A percentile compares a stretch with the other conserved stretches of the same genome.
These are phyloP conservation scores for Rubia occidens DNA, from an alignment of 305 asterid species.

Conservation along the genomic window DNA sequence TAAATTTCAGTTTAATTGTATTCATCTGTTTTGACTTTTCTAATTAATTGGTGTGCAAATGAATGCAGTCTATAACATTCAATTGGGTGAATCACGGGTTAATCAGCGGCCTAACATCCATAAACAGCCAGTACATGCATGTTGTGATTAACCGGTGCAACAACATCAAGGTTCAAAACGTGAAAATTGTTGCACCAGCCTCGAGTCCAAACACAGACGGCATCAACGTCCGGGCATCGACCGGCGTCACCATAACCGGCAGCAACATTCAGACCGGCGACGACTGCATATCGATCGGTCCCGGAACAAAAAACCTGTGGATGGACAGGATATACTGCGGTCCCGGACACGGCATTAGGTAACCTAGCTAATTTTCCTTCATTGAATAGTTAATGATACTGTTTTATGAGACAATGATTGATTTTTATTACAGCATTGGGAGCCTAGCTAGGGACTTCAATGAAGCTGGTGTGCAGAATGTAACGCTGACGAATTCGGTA, in stretches of 20 bases:
- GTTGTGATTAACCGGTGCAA: slow-evolving; percentile 19
- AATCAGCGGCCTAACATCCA: too few species aligned
- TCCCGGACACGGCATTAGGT: slow-evolving; percentile 63
- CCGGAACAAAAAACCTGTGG: slow-evolving; percentile 44
- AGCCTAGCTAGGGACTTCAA: too few species aligned
- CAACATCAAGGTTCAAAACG: slow-evolving; percentile 34
- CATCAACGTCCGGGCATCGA: slow-evolving; percentile 38
- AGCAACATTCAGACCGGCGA: slow-evolving; percentile 36
- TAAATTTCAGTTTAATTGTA: too few species aligned
- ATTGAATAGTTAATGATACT: too few species aligned
- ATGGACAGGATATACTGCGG: slow-evolving; percentile 43
- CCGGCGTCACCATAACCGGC: slow-evolving; percentile 29
- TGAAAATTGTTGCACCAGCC: slow-evolving; percentile 38
- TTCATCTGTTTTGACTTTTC: too few species aligned
- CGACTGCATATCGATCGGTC: slow-evolving; percentile 52
- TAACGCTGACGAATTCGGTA: too few species aligned
- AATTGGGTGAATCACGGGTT: too few species aligned
- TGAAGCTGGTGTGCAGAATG: too few species aligned
- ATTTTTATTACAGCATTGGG: too few species aligned
- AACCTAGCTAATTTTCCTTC: not conserved
- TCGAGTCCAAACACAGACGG: slow-evolving; percentile 48
- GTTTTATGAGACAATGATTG: too few species aligned
- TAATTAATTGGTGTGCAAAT: too few species aligned
- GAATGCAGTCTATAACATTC: not conserved
- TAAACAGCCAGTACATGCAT: too few species aligned